Percentiles rank a stretch among this genome's conserved stretches.
Conservation (phyloP, 257 asterid genomes). For the Schizonepeta tenuifolia region DNA sequence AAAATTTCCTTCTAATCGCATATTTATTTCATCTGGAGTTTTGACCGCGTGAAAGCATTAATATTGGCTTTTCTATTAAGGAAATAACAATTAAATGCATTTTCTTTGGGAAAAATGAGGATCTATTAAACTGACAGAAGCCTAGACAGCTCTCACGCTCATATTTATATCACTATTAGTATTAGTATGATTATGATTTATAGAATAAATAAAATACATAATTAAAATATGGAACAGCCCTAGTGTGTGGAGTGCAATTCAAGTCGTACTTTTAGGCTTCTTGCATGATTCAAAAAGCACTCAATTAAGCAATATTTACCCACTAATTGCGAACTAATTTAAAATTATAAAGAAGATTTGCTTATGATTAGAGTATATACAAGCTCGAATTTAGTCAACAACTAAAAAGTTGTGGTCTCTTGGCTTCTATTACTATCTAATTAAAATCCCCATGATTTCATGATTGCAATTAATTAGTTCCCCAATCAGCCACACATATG, state of each 20-base stretch:
- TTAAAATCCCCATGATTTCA: constrained; percentile 33
- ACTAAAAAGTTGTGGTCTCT: constrained; percentile 24
- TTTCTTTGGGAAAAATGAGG: not conserved
- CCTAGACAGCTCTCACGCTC: constrained; percentile 21
- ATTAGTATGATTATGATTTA: no score
- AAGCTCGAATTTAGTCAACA: constrained; percentile 44
- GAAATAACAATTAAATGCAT: no score
- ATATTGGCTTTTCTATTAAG: no score
- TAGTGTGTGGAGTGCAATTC: constrained; percentile 4
- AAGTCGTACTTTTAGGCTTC: constrained; percentile 23
- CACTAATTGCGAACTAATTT: constrained; percentile 38
- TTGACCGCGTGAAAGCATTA: constrained; percentile 17
- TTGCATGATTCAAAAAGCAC: constrained; percentile 35
- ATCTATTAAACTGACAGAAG: not conserved
- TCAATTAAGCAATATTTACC: constrained; percentile 31
- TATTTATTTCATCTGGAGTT: constrained; percentile 1
- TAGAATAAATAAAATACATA: not conserved
- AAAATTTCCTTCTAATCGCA: not conserved
- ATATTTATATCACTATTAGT: not conserved
- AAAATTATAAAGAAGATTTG: constrained; percentile 46
- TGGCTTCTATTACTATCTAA: not conserved
- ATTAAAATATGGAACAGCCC: not conserved
- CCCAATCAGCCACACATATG: constrained; percentile 59
- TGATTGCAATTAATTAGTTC: constrained; percentile 49
- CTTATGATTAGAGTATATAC: constrained; percentile 52